These are phyloP conservation scores for Fusarium brachygibbosum DNA, from an alignment of 2,329 filamentous ascomycete species.

Conservation along the genomic window DNA sequence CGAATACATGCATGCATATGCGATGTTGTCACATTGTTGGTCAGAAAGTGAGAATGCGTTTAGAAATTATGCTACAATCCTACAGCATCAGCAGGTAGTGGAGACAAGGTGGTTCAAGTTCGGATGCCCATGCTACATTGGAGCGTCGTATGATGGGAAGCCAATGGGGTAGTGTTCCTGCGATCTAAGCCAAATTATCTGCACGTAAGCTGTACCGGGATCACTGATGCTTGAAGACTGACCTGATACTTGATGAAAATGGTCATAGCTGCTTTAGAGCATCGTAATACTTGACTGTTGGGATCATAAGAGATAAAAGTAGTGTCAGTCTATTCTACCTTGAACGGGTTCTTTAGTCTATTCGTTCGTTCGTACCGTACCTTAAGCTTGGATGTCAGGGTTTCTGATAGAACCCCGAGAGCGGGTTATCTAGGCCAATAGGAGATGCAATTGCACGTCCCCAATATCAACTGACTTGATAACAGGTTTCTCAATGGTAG, in stretches of 20 bases:
- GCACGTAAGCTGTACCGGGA: neutral
- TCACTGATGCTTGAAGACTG: neutral
- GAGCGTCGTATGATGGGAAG: conserved; percentile 10
- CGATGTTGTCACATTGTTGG: conserved; percentile 6
- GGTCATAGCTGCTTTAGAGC: neutral
- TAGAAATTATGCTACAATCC: conserved; percentile 26
- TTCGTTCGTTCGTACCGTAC: neutral
- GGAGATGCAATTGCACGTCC: neutral
- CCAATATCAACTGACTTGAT: neutral
- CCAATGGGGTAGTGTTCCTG: conserved; percentile 5
- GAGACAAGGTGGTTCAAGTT: conserved; percentile 4
- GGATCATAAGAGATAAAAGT: too few species aligned
- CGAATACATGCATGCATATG: conserved; percentile 8
- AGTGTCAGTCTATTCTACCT: neutral
- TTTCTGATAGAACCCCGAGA: neutral
- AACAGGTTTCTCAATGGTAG: neutral
- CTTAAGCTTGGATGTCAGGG: neutral
- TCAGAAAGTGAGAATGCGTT: conserved; percentile 1
- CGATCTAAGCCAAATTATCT: neutral
- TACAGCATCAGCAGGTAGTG: conserved; percentile 21
- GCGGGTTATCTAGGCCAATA: neutral
- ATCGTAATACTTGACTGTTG: neutral
- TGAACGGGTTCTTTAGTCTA: neutral
- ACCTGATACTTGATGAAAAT: neutral
- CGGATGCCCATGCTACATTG: neutral